Conservation (phyloP, 208 protist species). For the Zelonia costaricensis region DNA sequence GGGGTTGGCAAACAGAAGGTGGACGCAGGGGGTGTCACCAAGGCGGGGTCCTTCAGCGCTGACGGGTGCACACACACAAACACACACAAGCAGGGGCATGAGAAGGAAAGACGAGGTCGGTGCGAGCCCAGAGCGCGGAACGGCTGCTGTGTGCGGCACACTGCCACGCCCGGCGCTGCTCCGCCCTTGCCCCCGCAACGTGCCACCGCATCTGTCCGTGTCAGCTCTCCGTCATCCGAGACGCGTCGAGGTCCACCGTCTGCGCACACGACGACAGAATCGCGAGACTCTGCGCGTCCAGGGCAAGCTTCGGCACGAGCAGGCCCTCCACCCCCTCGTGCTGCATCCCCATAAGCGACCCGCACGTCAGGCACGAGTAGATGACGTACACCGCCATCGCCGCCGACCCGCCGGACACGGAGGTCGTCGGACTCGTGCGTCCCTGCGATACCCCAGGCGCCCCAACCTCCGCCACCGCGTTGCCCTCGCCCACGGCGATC, state of each 20-base stretch:
- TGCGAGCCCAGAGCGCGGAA: too few relatives aligned
- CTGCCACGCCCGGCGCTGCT: too few relatives aligned
- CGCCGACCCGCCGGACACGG: background rate
- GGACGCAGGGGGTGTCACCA: background rate
- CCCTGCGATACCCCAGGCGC: too few relatives aligned
- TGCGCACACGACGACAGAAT: conserved; percentile 58
- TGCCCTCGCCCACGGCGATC: too few relatives aligned
- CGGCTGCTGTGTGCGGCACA: too few relatives aligned
- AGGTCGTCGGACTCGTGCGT: too few relatives aligned
- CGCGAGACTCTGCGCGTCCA: conserved; percentile 47
- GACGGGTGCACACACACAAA: background rate
- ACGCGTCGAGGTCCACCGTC: conserved; percentile 23
- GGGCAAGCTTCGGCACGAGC: conserved; percentile 49
- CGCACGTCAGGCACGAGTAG: conserved; percentile 71
- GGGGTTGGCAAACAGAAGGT: background rate
- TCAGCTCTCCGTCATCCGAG: background rate
- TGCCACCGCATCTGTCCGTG: too few relatives aligned
- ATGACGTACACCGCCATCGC: conserved; percentile 22
- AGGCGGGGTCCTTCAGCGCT: background rate
- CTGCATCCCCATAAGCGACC: conserved; percentile 48
- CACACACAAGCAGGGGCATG: background rate
- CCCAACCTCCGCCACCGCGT: too few relatives aligned
- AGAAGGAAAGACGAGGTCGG: background rate
- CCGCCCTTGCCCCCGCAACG: too few relatives aligned
- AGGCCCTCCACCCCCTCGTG: conserved; percentile 65